These are phyloP conservation scores for Turnera subulata DNA, from an alignment of 345 rosid genomes.

Conservation along the genomic window DNA sequence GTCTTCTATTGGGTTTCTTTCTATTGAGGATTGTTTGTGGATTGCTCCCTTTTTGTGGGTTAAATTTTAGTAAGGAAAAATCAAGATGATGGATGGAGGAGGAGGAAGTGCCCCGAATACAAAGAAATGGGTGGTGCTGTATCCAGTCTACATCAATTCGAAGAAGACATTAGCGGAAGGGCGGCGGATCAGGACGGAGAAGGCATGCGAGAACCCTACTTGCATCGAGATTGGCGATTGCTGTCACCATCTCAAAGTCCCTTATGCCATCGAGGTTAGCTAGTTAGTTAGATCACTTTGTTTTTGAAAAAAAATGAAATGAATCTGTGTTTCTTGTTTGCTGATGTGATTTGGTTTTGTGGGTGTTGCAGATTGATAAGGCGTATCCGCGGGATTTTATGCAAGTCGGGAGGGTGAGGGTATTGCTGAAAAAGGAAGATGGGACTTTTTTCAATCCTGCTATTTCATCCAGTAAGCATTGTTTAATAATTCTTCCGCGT, in stretches of 20 bases:
- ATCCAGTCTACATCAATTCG: slow-evolving; percentile 82
- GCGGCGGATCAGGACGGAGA: slow-evolving; percentile 56
- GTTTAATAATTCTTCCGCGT: too few relatives aligned
- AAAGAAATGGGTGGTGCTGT: slow-evolving; percentile 73
- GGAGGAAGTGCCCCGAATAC: slow-evolving; percentile 7
- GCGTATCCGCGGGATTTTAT: slow-evolving; percentile 90
- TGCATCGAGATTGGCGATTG: slow-evolving; percentile 82
- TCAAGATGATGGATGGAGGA: slow-evolving; percentile 8
- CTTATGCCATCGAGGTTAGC: slow-evolving; percentile 73
- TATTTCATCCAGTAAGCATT: slow-evolving; percentile 66
- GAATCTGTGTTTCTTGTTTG: background rate
- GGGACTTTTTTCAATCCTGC: slow-evolving; percentile 76
- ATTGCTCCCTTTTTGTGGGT: too few relatives aligned
- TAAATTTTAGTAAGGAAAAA: too few relatives aligned
- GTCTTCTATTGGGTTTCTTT: too few relatives aligned
- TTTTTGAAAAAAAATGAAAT: too few relatives aligned
- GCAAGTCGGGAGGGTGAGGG: slow-evolving; percentile 94
- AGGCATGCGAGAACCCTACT: slow-evolving; percentile 85
- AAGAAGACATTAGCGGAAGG: slow-evolving; percentile 94
- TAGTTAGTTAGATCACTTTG: too few relatives aligned
- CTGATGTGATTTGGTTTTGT: background rate
- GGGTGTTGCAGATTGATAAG: slow-evolving; percentile 56
- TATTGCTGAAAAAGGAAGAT: slow-evolving; percentile 71
- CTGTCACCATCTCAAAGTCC: slow-evolving; percentile 68
- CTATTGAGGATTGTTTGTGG: too few relatives aligned